Evolutionary conservation across 371 early-diverging fungal genomes (phyloP), one percentile per base, ranked within the genome.

Genomic region (Fennellomyces sp.): DNA sequence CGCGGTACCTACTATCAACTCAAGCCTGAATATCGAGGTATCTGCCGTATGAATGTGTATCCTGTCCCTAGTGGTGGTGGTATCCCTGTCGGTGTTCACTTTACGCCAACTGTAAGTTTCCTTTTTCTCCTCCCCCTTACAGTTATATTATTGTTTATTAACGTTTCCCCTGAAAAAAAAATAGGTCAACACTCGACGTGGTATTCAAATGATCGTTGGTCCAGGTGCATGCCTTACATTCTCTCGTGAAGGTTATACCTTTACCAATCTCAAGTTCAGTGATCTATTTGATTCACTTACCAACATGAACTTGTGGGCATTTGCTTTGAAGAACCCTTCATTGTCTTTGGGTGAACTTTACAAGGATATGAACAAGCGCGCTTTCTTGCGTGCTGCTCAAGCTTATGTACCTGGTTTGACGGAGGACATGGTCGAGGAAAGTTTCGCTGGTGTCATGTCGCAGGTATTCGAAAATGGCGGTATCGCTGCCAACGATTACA

Each of bases 11-110:
- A 80, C 48, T 80, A 80, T 52, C 80, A 80, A 51, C 52, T 79
- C 5, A 79, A 79, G 49, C 76, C 75, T 19, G 80, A 76, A 63
- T 76, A 76, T 50, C 75, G 80, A 47, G 75, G 73, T 35, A 75
- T 80, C 56, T 74, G 74, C 33, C 72, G 75, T 50, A 76, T 76
- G 75, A 80, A 80, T 55, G 69, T 80, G 55, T 80, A 80, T 28
- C 80, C 80, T 29, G 61, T 80, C n/a, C 80, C 80, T 28, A 80
- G 80, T 17, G 77, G 77, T 52, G 76, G 77, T 27, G 80, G 80
- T 36, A 80, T 80, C 48, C 77, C 80, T 33, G 80, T 80, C 11
- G 80, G 80, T 60, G 73, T 75, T 36, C 80, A 80, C 42, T 72
- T 80, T 31, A 76, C 80, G 5, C 80, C 80, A 2, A 80, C 80